phyloP scores from a whole-genome alignment of 768 basidiomycete species.

The Leccinum ochraceum region DNA sequence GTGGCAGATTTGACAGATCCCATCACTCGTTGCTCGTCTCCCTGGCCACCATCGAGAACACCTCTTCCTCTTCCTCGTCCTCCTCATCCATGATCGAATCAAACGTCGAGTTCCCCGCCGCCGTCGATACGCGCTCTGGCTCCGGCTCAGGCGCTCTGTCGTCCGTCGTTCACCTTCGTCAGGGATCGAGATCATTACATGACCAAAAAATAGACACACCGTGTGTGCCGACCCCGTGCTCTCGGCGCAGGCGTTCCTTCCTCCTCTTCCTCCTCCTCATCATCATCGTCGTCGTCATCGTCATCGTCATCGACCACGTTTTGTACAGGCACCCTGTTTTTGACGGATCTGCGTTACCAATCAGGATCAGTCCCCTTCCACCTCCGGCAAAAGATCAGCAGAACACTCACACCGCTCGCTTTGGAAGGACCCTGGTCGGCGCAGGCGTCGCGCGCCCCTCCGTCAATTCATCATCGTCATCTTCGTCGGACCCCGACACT shows the following conservation, averaged over 20 bases:
- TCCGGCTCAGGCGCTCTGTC: slow-evolving; percentile 6
- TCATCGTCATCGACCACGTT: slow-evolving; percentile 30
- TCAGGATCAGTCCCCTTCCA: neutral
- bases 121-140: slow-evolving; percentile 9
- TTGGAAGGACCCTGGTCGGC: slow-evolving; percentile 56
- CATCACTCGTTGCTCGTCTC: neutral
- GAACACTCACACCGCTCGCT: slow-evolving; percentile 54
- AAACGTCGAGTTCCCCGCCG: slow-evolving; percentile 20
- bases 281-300: slow-evolving; percentile 24
- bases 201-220: slow-evolving; percentile 12
- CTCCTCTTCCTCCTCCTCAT: slow-evolving; percentile 41
- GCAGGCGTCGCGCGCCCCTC: slow-evolving; percentile 31
- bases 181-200: neutral
- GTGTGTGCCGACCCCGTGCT: neutral
- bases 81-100: slow-evolving; percentile 61
- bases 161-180: neutral
- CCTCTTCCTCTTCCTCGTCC: slow-evolving; percentile 56
- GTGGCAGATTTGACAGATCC: neutral
- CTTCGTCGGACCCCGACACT: slow-evolving; percentile 53
- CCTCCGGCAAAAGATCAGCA: neutral
- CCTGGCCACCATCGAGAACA: slow-evolving; percentile 30
- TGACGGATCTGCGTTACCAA: slow-evolving; percentile 36
- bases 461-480: slow-evolving; percentile 42
- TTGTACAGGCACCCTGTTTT: slow-evolving; percentile 35
- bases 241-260: slow-evolving; percentile 41